Percentiles rank a stretch among this genome's conserved stretches.
phyloP scores from a whole-genome alignment of 441 rosid species.

The Populus trichocarpa region DNA sequence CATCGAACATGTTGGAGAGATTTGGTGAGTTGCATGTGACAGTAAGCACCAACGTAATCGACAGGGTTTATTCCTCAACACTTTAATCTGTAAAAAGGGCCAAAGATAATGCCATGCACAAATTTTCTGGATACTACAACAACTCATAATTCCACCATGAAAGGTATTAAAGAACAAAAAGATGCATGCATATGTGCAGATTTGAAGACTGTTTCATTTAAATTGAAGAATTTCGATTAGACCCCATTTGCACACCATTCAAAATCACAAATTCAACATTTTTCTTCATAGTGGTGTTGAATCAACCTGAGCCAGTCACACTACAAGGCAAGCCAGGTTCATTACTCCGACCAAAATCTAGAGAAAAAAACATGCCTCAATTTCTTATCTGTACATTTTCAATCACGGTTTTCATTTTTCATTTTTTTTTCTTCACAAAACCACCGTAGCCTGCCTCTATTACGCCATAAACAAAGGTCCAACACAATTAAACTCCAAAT shows the following conservation, averaged over 20 bases:
- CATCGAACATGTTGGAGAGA: slow-evolving; percentile 15
- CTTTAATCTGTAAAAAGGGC: slow-evolving; percentile 17
- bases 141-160: not conserved
- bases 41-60: slow-evolving; percentile 8
- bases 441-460: not conserved
- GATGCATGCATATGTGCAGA: not conserved
- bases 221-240: not conserved
- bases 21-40: not conserved
- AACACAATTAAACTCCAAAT: not conserved
- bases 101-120: not conserved
- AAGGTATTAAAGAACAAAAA: not conserved
- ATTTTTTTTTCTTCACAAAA: not conserved
- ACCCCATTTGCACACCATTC: not conserved
- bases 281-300: not conserved
- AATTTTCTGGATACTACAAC: not conserved
- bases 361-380: not conserved
- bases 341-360: not conserved
- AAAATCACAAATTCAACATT: not conserved
- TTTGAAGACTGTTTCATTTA: not conserved
- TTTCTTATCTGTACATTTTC: not conserved
- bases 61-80: slow-evolving; percentile 13
- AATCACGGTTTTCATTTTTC: not conserved
- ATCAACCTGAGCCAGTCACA: not conserved
- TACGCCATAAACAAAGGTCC: not conserved
- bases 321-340: not conserved